These are phyloP conservation scores for Microcos paniculata DNA, from an alignment of 345 rosid species.

Conservation along the genomic window DNA sequence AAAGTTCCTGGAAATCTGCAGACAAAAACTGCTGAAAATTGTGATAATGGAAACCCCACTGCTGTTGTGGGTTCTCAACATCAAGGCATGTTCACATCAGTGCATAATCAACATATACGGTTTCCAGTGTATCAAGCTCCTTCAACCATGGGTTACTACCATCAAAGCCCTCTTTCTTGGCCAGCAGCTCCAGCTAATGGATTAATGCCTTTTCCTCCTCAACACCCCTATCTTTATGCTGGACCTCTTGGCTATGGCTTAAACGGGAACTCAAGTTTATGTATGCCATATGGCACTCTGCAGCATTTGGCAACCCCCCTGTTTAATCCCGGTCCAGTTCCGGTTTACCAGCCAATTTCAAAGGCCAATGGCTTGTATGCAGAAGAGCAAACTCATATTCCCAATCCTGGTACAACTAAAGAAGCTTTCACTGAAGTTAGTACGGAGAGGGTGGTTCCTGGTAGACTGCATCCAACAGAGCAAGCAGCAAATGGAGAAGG, in stretches of 20 bases:
- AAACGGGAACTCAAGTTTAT: conserved; percentile 59
- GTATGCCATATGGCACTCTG: conserved; percentile 64
- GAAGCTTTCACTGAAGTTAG: conserved; percentile 26
- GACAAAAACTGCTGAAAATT: conserved; percentile 32
- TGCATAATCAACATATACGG: conserved; percentile 57
- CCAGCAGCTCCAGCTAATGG: conserved; percentile 52
- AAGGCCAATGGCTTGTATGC: conserved; percentile 42
- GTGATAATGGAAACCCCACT: conserved; percentile 36
- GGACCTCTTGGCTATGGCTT: conserved; percentile 58
- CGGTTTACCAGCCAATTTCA: conserved; percentile 53
- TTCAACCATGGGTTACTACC: conserved; percentile 74
- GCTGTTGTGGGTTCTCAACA: conserved; percentile 43
- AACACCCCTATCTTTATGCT: conserved; percentile 60
- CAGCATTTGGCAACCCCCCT: conserved; percentile 49
- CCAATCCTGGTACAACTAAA: conserved; percentile 25
- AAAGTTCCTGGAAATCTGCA: conserved; percentile 34
- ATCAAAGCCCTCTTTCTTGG: conserved; percentile 82
- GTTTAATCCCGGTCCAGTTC: conserved; percentile 44
- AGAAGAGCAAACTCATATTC: conserved; percentile 37
- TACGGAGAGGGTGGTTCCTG: conserved; percentile 36
- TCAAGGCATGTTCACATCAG: conserved; percentile 43
- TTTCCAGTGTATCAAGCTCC: conserved; percentile 64
- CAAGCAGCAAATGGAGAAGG: conserved; percentile 28
- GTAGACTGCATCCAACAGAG: conserved; percentile 28
- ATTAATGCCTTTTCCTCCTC: conserved; percentile 47